These are phyloP conservation scores for Annulohypoxylon maeteangense DNA, from an alignment of 495 filamentous ascomycete genomes.

Conservation along the genomic window DNA sequence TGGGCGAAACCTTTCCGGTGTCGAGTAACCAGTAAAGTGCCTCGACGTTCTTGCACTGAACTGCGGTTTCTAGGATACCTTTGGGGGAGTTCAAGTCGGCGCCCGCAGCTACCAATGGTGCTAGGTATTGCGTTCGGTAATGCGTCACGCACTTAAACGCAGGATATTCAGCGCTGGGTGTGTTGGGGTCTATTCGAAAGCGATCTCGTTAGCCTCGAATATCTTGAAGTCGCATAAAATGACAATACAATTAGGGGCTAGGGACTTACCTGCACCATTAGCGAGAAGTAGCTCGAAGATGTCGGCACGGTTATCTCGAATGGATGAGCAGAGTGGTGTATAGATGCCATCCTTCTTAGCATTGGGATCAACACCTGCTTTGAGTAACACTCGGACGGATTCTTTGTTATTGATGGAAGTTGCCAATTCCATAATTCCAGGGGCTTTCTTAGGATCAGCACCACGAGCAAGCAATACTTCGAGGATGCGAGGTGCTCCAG, in stretches of 20 bases:
- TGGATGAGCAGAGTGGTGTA: conserved; percentile 66
- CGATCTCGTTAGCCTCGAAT: not conserved
- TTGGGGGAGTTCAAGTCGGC: conserved; percentile 62
- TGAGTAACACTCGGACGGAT: conserved; percentile 60
- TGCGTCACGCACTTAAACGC: conserved; percentile 68
- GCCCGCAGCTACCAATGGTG: conserved; percentile 60
- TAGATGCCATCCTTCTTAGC: conserved; percentile 66
- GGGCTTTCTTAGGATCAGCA: conserved; percentile 57
- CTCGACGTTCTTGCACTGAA: conserved; percentile 61
- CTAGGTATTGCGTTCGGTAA: conserved; percentile 59
- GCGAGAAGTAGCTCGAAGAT: conserved; percentile 62
- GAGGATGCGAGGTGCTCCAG: conserved; percentile 53
- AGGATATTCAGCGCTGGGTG: conserved; percentile 64
- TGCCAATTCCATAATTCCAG: conserved; percentile 62
- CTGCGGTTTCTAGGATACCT: conserved; percentile 66
- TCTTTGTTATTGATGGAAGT: conserved; percentile 60
- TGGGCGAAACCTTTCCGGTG: conserved; percentile 56
- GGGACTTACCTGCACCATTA: conserved; percentile 52
- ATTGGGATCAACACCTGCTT: conserved; percentile 62
- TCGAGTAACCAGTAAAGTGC: conserved; percentile 60
- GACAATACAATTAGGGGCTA: not conserved
- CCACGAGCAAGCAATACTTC: conserved; percentile 55
- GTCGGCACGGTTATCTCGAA: conserved; percentile 63
- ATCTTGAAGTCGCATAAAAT: not conserved
- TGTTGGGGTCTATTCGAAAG: conserved; percentile 56